Conservation (phyloP, 2,329 filamentous ascomycete species). For the Fusarium humuli region DNA sequence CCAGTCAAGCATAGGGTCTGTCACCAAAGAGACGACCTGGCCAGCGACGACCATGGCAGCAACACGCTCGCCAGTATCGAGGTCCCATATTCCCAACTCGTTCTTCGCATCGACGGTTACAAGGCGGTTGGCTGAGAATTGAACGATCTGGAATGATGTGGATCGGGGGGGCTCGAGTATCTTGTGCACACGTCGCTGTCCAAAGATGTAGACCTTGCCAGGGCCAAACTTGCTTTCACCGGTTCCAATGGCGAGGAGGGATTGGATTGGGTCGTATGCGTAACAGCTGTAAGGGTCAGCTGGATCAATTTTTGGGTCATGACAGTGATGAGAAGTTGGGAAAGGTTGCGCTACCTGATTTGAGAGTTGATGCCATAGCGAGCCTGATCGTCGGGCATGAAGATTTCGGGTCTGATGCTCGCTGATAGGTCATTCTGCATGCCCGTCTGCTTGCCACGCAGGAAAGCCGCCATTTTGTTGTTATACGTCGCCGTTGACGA, state of each 20-base stretch:
- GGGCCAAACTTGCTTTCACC: constrained; percentile 86
- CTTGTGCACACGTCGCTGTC: constrained; percentile 82
- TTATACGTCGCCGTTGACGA: constrained; percentile 20
- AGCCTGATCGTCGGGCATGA: constrained; percentile 84
- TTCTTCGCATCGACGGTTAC: constrained; percentile 87
- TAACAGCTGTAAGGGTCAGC: constrained; percentile 68
- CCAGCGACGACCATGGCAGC: constrained; percentile 81
- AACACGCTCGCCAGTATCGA: constrained; percentile 75
- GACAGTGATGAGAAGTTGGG: constrained; percentile 3
- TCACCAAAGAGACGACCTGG: constrained; percentile 77
- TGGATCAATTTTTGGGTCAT: constrained; percentile 21
- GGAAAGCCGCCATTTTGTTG: constrained; percentile 80
- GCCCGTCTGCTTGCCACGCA: constrained; percentile 92
- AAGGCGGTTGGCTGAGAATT: constrained; percentile 88
- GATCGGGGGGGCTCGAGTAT: constrained; percentile 77
- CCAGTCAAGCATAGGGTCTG: constrained; percentile 94
- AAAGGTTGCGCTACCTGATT: constrained; percentile 62
- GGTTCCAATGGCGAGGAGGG: constrained; percentile 90
- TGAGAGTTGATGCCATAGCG: constrained; percentile 86
- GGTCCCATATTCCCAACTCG: constrained; percentile 85
- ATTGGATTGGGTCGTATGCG: constrained; percentile 94
- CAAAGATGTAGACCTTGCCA: constrained; percentile 90
- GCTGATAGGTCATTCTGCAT: constrained; percentile 91
- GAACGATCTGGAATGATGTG: constrained; percentile 79
- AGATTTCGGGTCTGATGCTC: constrained; percentile 80